phyloP scores from a whole-genome alignment of 2,329 filamentous ascomycete species.

The Corniculantispora saksenae region DNA sequence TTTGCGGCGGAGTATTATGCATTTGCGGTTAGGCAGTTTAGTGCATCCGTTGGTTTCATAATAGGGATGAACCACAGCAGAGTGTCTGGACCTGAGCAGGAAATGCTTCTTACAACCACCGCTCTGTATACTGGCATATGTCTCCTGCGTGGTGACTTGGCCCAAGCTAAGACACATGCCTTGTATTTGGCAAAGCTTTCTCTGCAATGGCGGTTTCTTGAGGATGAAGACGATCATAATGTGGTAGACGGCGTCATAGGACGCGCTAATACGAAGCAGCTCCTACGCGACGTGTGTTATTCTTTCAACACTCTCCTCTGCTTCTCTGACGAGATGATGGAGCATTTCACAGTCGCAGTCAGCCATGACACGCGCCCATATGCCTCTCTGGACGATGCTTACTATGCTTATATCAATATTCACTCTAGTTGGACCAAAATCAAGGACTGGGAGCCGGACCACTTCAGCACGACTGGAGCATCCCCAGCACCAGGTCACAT shows the following conservation, averaged over 20 bases:
- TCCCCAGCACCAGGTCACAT: conserved; percentile 1
- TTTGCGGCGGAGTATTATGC: conserved; percentile 9
- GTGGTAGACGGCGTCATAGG: conserved; percentile 9
- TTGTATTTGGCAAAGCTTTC: conserved; percentile 19
- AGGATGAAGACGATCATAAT: neutral
- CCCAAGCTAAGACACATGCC: conserved; percentile 21
- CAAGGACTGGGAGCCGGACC: conserved; percentile 1
- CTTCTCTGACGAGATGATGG: neutral
- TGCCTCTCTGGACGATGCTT: conserved; percentile 10
- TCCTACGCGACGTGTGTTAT: conserved; percentile 22
- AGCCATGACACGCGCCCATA: conserved; percentile 1
- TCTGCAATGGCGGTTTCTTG: conserved; percentile 21
- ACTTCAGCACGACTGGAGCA: neutral
- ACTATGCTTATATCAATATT: conserved; percentile 16
- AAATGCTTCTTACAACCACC: conserved; percentile 22
- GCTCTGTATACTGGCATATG: conserved; percentile 22
- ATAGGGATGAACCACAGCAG: conserved; percentile 10
- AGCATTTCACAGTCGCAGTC: neutral
- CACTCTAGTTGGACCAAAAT: conserved; percentile 5
- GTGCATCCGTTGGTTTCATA: conserved; percentile 20
- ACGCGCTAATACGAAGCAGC: conserved; percentile 4
- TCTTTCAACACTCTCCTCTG: conserved; percentile 7
- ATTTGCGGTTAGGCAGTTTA: conserved; percentile 22
- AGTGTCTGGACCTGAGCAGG: conserved; percentile 12
- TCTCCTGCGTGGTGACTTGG: conserved; percentile 19